These are phyloP conservation scores for Penicillium waksmanii DNA, from an alignment of 495 filamentous ascomycete genomes.

Conservation along the genomic window DNA sequence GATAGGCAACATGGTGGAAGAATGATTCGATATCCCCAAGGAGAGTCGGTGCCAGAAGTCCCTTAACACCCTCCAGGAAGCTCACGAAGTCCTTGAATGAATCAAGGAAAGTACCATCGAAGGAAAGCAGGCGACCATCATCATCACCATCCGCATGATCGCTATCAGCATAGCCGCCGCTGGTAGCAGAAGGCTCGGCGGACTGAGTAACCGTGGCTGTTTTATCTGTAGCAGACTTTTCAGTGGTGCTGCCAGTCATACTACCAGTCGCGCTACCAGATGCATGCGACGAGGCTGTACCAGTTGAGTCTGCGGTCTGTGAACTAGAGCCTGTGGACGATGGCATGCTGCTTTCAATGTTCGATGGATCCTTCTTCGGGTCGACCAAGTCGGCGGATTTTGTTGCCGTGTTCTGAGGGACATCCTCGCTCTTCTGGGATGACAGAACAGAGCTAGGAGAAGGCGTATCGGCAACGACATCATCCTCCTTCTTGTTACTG, in stretches of 20 bases:
- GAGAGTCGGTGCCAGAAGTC: conserved; percentile 45
- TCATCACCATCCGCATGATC: conserved; percentile 5
- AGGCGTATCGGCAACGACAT: background rate
- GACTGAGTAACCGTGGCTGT: conserved; percentile 2
- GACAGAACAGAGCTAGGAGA: background rate
- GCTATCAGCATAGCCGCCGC: conserved; percentile 7
- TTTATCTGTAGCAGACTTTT: background rate
- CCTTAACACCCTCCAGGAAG: conserved; percentile 42
- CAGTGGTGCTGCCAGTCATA: background rate
- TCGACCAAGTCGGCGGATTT: background rate
- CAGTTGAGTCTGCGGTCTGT: conserved; percentile 2
- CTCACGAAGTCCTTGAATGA: conserved; percentile 42
- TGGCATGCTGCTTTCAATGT: conserved; percentile 1
- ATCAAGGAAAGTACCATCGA: conserved; percentile 20
- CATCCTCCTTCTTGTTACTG: background rate
- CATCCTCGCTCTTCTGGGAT: conserved; percentile 6
- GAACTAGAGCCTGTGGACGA: background rate
- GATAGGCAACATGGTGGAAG: conserved; percentile 46
- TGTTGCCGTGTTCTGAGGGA: background rate
- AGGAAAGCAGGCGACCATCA: conserved; percentile 3
- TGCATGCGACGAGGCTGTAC: background rate
- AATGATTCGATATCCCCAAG: conserved; percentile 48
- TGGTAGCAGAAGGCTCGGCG: conserved; percentile 1
- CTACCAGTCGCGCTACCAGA: background rate
- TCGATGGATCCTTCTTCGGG: conserved; percentile 3